These are phyloP conservation scores for Arthonia radiata DNA, from an alignment of 495 filamentous ascomycete species.

Conservation along the genomic window DNA sequence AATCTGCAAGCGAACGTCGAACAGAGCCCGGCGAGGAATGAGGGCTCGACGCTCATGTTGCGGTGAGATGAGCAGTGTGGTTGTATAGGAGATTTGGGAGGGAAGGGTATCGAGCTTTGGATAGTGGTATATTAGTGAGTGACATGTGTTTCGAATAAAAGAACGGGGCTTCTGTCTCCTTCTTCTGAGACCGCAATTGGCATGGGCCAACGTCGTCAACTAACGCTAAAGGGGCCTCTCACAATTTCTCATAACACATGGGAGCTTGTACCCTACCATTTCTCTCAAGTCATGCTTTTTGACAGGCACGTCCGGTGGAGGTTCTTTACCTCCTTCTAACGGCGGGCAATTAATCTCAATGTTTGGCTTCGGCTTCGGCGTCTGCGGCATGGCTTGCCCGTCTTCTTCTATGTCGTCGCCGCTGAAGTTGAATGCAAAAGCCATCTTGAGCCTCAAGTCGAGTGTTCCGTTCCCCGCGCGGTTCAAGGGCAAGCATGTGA, in stretches of 20 bases:
- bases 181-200: not conserved
- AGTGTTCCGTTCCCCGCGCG: too few species aligned
- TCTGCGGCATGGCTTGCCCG: conserved; percentile 17
- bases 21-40: conserved; percentile 68
- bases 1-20: conserved; percentile 79
- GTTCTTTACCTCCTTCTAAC: too few species aligned
- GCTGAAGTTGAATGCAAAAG: conserved; percentile 60
- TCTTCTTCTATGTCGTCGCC: conserved; percentile 64
- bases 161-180: conserved; percentile 5
- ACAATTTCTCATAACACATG: conserved; percentile 4
- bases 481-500: too few species aligned
- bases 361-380: conserved; percentile 5
- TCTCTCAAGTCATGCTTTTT: not conserved
- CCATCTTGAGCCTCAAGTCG: conserved; percentile 3
- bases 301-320: conserved; percentile 2
- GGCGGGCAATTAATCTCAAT: not conserved
- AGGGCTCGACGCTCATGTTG: conserved; percentile 22
- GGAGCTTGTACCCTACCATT: conserved; percentile 4
- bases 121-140: conserved; percentile 1
- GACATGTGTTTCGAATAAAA: conserved; percentile 12
- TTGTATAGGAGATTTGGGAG: conserved; percentile 52
- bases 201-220: not conserved
- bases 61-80: conserved; percentile 24
- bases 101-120: conserved; percentile 39
- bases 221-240: not conserved